phyloP scores from a whole-genome alignment of 495 filamentous ascomycete genomes.

The Sabuloglossum arenarium region DNA sequence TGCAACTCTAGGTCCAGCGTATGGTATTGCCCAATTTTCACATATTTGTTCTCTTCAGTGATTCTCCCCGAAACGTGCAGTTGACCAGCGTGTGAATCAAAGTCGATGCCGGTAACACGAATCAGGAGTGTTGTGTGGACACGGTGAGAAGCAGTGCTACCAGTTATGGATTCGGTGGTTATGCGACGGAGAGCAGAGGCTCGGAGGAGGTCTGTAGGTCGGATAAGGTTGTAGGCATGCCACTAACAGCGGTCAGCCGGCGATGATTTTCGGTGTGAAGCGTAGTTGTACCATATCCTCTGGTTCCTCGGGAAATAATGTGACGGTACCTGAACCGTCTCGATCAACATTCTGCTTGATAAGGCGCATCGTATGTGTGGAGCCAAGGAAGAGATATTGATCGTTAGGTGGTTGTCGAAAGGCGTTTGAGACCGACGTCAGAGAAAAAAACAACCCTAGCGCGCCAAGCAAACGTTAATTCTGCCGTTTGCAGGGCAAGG shows the following conservation, averaged over 20 bases:
- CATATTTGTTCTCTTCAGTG: slow-evolving; percentile 61
- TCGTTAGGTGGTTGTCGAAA: too few relatives aligned
- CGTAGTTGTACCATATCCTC: slow-evolving; percentile 67
- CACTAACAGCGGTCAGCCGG: slow-evolving; percentile 32
- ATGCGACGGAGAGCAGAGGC: slow-evolving; percentile 72
- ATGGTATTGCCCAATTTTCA: slow-evolving; percentile 68
- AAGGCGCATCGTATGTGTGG: slow-evolving; percentile 33
- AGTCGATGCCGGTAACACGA: slow-evolving; percentile 65
- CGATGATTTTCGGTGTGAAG: slow-evolving; percentile 1
- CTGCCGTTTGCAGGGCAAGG: too few relatives aligned
- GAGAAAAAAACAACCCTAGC: too few relatives aligned
- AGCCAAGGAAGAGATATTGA: background rate
- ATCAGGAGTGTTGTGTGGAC: slow-evolving; percentile 65
- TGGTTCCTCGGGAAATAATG: slow-evolving; percentile 70
- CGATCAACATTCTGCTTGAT: slow-evolving; percentile 53
- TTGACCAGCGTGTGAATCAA: slow-evolving; percentile 64
- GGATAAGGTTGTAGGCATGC: slow-evolving; percentile 93
- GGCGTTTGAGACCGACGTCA: background rate
- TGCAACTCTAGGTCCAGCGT: slow-evolving; percentile 81
- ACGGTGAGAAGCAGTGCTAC: slow-evolving; percentile 50
- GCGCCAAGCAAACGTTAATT: too few relatives aligned
- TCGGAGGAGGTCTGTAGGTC: slow-evolving; percentile 53
- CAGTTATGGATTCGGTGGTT: slow-evolving; percentile 45
- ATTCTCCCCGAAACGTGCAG: slow-evolving; percentile 76
- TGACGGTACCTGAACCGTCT: slow-evolving; percentile 58